Evolutionary conservation across 345 rosid genomes (phyloP).

Genomic region (Arabis alpina): DNA sequence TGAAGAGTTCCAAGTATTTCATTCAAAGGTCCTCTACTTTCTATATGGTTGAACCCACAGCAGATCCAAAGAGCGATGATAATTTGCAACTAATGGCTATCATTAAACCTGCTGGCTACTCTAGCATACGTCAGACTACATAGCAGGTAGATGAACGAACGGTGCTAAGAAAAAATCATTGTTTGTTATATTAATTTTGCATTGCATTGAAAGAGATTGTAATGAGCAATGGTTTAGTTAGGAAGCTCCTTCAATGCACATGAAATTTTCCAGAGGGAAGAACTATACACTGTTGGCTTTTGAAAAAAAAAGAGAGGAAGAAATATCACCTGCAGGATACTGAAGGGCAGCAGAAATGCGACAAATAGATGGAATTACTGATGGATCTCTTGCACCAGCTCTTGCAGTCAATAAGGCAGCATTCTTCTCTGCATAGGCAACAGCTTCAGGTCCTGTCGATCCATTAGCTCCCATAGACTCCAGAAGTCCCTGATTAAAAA

Average conservation of each 20-base stretch:
- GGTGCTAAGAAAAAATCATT: not conserved
- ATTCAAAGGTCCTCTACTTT: not conserved
- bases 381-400: slow-evolving; percentile 99
- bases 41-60: not conserved
- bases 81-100: not conserved
- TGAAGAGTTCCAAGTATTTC: not conserved
- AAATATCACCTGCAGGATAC: slow-evolving; percentile 77
- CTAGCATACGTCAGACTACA: slow-evolving; percentile 6
- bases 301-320: slow-evolving; percentile 2
- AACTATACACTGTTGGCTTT: not conserved
- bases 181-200: not conserved
- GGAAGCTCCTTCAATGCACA: not conserved
- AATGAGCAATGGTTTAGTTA: slow-evolving; percentile 3
- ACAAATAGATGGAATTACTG: slow-evolving; percentile 96
- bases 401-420: slow-evolving; percentile 93
- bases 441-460: slow-evolving; percentile 88
- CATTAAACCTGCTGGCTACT: not conserved
- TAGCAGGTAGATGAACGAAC: slow-evolving; percentile 1
- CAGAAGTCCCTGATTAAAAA: slow-evolving; percentile 76
- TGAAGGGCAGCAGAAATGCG: slow-evolving; percentile 97
- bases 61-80: not conserved
- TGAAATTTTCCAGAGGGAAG: not conserved
- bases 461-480: slow-evolving; percentile 90
- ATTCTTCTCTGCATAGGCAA: slow-evolving; percentile 88
- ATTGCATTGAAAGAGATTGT: not conserved